phyloP scores from a whole-genome alignment of 1,139 yeast genomes.

The Lodderomyces oxycetoniae region DNA sequence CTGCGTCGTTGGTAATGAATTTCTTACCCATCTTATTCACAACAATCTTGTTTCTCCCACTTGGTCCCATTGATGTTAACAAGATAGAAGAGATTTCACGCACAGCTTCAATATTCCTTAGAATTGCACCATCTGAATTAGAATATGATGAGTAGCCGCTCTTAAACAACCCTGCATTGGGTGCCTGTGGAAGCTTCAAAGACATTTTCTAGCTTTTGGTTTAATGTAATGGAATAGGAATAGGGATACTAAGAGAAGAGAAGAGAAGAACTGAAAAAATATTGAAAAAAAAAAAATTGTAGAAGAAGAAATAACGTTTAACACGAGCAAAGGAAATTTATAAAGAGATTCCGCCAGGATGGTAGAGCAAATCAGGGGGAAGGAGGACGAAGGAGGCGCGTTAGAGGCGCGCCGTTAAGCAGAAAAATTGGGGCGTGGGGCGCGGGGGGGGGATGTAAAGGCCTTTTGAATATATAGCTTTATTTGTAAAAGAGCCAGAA shows the following conservation, averaged over 20 bases:
- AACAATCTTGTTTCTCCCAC: slow-evolving; percentile 93
- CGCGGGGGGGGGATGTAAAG: no score
- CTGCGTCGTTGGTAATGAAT: slow-evolving; percentile 92
- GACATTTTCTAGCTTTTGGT: slow-evolving; percentile 50
- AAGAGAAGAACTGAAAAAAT: slow-evolving; percentile 4
- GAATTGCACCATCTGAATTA: slow-evolving; percentile 91
- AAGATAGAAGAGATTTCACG: slow-evolving; percentile 90
- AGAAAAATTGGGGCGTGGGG: no score
- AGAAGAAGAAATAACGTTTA: no score
- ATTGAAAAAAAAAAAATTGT: no score
- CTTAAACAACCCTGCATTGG: slow-evolving; percentile 88
- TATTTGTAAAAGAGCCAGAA: no score
- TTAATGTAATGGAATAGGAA: background rate
- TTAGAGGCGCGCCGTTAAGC: no score
- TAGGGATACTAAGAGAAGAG: slow-evolving; percentile 3
- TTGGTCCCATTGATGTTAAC: slow-evolving; percentile 93
- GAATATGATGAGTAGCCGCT: slow-evolving; percentile 91
- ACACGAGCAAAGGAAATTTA: no score
- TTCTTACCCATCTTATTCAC: slow-evolving; percentile 79
- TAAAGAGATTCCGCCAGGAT: no score
- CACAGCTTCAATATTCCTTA: slow-evolving; percentile 88
- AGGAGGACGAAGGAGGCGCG: no score
- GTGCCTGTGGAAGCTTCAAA: slow-evolving; percentile 85
- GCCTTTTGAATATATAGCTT: no score
- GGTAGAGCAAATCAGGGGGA: no score